phyloP scores from a whole-genome alignment of 2,329 filamentous ascomycete species.

The Penicillium aurantiogriseum region DNA sequence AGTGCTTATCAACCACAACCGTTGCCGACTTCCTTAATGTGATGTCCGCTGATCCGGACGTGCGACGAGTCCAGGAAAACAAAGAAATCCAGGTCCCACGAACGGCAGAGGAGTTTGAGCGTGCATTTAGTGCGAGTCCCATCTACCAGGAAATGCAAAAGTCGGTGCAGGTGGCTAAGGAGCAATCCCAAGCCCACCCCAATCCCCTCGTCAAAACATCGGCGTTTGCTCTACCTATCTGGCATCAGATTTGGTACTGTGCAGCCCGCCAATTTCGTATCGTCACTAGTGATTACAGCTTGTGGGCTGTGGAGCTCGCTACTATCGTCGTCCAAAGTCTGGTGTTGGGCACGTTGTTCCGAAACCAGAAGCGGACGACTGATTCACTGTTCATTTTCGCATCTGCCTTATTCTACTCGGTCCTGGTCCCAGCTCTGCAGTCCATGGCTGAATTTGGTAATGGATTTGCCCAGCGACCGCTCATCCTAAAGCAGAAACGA shows the following conservation, averaged over 20 bases:
- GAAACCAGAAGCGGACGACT: background rate
- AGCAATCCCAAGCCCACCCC: background rate
- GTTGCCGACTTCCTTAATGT: background rate
- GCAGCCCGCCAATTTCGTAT: background rate
- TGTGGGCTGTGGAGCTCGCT: background rate
- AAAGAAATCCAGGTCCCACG: background rate
- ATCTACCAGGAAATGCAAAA: background rate
- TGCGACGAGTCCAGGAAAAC: background rate
- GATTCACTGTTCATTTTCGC: background rate
- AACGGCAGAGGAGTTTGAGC: background rate
- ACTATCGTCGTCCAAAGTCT: background rate
- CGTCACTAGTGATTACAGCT: background rate
- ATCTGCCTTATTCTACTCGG: background rate
- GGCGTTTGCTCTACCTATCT: background rate
- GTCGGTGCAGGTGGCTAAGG: background rate
- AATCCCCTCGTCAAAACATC: background rate
- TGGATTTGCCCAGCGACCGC: background rate
- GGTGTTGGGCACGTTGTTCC: background rate
- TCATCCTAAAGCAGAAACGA: background rate
- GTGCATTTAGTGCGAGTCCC: background rate
- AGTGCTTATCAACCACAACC: background rate
- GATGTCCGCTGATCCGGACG: background rate
- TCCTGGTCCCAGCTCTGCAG: background rate
- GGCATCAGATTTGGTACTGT: background rate
- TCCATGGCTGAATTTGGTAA: background rate